Base-by-base conservation (phyloP, 768 basidiomycete species). In the Tricholoma saponaceum region DNA sequence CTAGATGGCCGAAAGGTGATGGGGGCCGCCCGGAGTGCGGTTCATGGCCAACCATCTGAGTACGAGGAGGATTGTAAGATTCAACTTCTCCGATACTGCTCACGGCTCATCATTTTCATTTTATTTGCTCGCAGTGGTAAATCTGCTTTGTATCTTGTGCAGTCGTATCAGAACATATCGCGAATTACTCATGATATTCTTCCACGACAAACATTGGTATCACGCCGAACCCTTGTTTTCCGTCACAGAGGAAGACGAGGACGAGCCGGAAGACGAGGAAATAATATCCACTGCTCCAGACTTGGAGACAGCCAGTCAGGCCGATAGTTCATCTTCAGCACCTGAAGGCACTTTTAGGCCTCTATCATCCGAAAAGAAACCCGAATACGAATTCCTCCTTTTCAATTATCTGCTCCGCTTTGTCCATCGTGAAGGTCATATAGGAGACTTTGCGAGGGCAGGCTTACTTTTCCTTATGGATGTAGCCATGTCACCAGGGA, bases 351-450 rank as follows among this genome's bases (percentile, higher is more conserved):
- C 72, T 8, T 76, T 74, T 12, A 67, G 71, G 13, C 70, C 79
- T 12, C 72, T 80, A 3, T 59, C 68, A 0, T 69, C 71, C 18
- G 86, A 83, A 67, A 50, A 50, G 47, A 90, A 89, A 69, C 77
- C 91, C 18, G 93, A 96, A 73, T 96, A 96, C 66, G 95, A 98
- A 68, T 98, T 97, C 67, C 83, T 96, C 26, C 79, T 98, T 12
- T 97, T 98, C 79, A 92, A 95, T 67, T 96, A 96, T 66, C 85
- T 98, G 33, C 84, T 98, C 9, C 91, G 94, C 0, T 98, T 95
- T 67, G 90, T 95, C 22, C 95, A 98, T 68, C 83, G 95, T 56
- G 95, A 98, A 75, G 94, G 93, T 18, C 83, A 88, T 44, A 93
- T 95, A 26, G 96, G 96, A 9, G 95, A 97, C 67, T 91, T 91